Conservation (phyloP, 805 yeast species). For the Teunomyces stri region DNA sequence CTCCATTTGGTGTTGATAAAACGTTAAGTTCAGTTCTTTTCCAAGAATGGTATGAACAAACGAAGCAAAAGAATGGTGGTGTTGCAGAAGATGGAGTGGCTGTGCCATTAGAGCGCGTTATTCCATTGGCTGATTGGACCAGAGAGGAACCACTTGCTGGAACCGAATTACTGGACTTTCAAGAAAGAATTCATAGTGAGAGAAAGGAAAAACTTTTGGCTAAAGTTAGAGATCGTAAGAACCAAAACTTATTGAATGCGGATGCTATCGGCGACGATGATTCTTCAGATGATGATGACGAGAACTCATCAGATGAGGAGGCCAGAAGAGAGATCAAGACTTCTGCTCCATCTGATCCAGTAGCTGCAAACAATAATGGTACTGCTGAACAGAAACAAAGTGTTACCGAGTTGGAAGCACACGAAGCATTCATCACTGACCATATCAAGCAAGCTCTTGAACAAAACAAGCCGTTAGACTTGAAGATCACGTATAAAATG, state of each 20-base stretch:
- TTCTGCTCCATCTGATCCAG: neutral
- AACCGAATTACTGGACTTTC: constrained; percentile 49
- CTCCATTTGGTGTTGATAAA: constrained; percentile 35
- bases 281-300: constrained; percentile 30
- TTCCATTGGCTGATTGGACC: constrained; percentile 39
- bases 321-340: neutral
- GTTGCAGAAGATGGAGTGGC: constrained; percentile 60
- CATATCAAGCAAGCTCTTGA: constrained; percentile 38
- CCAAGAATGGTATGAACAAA: constrained; percentile 50
- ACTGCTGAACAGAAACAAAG: constrained; percentile 1
- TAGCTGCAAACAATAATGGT: constrained; percentile 1
- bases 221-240: constrained; percentile 41
- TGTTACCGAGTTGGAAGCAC: constrained; percentile 35
- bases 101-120: constrained; percentile 47
- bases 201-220: constrained; percentile 42
- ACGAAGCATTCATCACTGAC: constrained; percentile 41
- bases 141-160: constrained; percentile 52
- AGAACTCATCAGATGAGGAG: constrained; percentile 12
- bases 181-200: constrained; percentile 43
- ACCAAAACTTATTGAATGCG: constrained; percentile 37
- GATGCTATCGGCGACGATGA: constrained; percentile 33
- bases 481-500: constrained; percentile 43
- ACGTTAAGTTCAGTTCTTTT: constrained; percentile 52
- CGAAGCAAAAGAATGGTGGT: constrained; percentile 32
- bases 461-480: constrained; percentile 51